A percentile compares a stretch with the other conserved stretches of the same genome.
Evolutionary conservation across 768 basidiomycete species (phyloP).

Genomic region (Suillus subalutaceus): DNA sequence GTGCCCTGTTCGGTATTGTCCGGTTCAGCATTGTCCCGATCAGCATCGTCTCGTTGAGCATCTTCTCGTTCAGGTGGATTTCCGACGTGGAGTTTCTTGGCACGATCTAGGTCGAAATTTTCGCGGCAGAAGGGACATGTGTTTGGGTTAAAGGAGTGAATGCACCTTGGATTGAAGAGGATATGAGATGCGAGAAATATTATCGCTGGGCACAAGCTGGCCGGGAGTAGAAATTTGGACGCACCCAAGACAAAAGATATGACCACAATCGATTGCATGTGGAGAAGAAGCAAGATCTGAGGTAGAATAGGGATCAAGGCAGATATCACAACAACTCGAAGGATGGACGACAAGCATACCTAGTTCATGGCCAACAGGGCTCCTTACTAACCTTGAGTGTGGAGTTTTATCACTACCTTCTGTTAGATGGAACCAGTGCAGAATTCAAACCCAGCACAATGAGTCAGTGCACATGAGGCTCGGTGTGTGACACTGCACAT

Average conservation of each 20-base stretch:
- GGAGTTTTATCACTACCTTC: background rate
- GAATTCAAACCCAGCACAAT: background rate
- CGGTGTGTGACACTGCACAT: too few relatives aligned
- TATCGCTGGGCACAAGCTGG: background rate
- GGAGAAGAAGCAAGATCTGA: slow-evolving; percentile 53
- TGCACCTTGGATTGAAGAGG: slow-evolving; percentile 45
- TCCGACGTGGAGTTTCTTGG: slow-evolving; percentile 68
- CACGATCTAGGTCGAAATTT: slow-evolving; percentile 51
- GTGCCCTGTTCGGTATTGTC: slow-evolving; percentile 37
- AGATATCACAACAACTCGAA: slow-evolving; percentile 75
- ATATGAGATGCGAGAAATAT: background rate
- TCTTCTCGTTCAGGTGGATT: slow-evolving; percentile 36
- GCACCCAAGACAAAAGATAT: slow-evolving; percentile 72
- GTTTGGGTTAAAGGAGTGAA: slow-evolving; percentile 50
- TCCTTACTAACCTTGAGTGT: background rate
- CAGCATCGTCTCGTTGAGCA: slow-evolving; percentile 32
- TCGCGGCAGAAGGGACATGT: slow-evolving; percentile 72
- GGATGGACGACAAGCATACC: slow-evolving; percentile 66
- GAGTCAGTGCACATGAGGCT: too few relatives aligned
- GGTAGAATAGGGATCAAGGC: slow-evolving; percentile 61
- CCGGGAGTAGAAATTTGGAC: slow-evolving; percentile 30
- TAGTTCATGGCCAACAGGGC: slow-evolving; percentile 21
- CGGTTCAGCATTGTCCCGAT: slow-evolving; percentile 29
- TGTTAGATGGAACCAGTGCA: background rate
- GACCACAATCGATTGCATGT: slow-evolving; percentile 75